Percentiles rank a stretch among this genome's conserved stretches.
These are phyloP conservation scores for Phyllosticta citriasiana DNA, from an alignment of 2,329 filamentous ascomycete species.

Conservation along the genomic window DNA sequence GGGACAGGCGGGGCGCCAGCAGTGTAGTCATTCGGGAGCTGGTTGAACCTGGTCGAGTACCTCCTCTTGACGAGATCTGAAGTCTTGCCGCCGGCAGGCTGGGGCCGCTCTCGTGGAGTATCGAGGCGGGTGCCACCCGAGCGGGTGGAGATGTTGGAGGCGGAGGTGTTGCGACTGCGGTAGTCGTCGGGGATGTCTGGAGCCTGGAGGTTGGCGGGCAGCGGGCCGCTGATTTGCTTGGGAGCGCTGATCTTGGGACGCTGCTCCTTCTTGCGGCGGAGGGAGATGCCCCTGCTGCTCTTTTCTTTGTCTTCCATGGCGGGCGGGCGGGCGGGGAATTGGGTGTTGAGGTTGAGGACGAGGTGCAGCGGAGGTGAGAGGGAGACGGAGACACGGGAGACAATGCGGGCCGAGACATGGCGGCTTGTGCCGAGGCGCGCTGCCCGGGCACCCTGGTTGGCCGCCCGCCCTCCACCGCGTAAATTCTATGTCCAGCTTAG, in stretches of 20 bases:
- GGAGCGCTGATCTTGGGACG: constrained; percentile 51
- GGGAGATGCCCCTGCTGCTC: constrained; percentile 44
- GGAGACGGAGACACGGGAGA: neutral
- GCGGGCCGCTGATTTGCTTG: constrained; percentile 43
- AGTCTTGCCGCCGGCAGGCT: constrained; percentile 40
- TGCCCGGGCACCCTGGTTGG: neutral
- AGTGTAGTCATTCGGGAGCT: constrained; percentile 59
- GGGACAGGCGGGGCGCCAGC: constrained; percentile 57
- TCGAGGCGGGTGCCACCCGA: constrained; percentile 15
- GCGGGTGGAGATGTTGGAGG: constrained; percentile 3
- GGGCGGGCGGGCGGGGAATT: constrained; percentile 2
- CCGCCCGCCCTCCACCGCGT: neutral
- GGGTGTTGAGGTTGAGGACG: neutral
- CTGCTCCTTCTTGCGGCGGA: constrained; percentile 51
- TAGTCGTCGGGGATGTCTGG: constrained; percentile 9
- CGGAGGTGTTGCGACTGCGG: neutral
- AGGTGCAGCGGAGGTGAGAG: neutral
- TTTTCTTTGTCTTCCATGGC: constrained; percentile 31
- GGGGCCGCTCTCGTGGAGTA: constrained; percentile 30
- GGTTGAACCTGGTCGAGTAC: constrained; percentile 88
- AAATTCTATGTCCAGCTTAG: neutral
- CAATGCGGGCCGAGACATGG: neutral
- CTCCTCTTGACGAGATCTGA: constrained; percentile 84
- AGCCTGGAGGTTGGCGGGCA: constrained; percentile 12
- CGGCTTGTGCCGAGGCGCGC: neutral